Evolutionary conservation across 352 stramenopile genomes (phyloP).

Genomic region (Pythium apleroticum): DNA sequence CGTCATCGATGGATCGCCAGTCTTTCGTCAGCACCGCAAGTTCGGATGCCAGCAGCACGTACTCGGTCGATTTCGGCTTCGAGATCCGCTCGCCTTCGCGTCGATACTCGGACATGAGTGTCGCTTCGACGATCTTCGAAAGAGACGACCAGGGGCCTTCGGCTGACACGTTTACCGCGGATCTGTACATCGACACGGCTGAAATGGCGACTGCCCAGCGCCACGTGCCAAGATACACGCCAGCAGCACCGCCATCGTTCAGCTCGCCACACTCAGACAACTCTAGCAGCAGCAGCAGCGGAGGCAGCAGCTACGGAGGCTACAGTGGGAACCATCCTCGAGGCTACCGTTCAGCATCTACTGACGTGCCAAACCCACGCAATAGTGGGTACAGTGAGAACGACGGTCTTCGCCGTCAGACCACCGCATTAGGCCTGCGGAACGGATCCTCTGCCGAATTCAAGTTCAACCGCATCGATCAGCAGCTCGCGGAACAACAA

Average conservation of each 20-base stretch:
- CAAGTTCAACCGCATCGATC: conserved; percentile 26
- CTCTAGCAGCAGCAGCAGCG: conserved; percentile 1
- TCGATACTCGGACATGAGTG: conserved; percentile 20
- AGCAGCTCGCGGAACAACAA: conserved; percentile 33
- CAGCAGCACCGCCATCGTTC: neutral
- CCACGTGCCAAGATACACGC: neutral
- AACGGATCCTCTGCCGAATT: neutral
- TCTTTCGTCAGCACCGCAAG: conserved; percentile 4
- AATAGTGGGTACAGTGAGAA: neutral
- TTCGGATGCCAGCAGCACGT: conserved; percentile 9
- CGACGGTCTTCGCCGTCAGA: neutral
- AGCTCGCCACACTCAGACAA: neutral
- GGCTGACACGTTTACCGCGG: conserved; percentile 3
- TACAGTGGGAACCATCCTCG: neutral
- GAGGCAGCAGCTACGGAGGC: neutral
- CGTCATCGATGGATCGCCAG: conserved; percentile 14
- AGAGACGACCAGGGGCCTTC: neutral
- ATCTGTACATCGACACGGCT: conserved; percentile 20
- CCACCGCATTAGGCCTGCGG: neutral
- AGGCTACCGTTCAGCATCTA: neutral
- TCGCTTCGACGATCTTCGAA: conserved; percentile 20
- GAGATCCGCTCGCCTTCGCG: conserved; percentile 13
- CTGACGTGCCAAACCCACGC: neutral
- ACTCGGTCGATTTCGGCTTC: conserved; percentile 13
- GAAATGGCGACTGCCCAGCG: conserved; percentile 8